These are phyloP conservation scores for Globisporangium viniferum DNA, from an alignment of 352 stramenopile genomes.

Conservation along the genomic window DNA sequence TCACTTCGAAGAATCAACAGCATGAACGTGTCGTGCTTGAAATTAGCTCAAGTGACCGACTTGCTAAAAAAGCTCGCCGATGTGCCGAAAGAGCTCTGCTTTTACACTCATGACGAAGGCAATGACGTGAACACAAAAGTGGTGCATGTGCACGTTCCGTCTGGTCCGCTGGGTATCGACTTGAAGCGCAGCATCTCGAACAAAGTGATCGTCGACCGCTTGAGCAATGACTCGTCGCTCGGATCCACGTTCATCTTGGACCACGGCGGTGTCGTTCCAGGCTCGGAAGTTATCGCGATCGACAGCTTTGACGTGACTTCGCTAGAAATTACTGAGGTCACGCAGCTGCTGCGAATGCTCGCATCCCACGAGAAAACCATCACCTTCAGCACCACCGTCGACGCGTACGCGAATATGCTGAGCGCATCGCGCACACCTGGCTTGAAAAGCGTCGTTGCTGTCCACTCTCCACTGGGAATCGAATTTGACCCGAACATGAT, in stretches of 20 bases:
- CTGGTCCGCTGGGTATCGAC: slow-evolving; percentile 52
- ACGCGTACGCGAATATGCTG: slow-evolving; percentile 34
- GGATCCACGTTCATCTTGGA: slow-evolving; percentile 39
- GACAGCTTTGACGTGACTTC: slow-evolving; percentile 43
- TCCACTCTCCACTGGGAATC: slow-evolving; percentile 26
- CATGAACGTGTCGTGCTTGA: slow-evolving; percentile 54
- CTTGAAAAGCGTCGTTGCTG: slow-evolving; percentile 20
- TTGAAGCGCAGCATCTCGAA: slow-evolving; percentile 40
- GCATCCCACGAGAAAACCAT: slow-evolving; percentile 47
- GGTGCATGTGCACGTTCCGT: slow-evolving; percentile 33
- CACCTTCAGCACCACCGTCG: slow-evolving; percentile 46
- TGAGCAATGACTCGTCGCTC: slow-evolving; percentile 31
- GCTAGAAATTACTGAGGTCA: slow-evolving; percentile 33
- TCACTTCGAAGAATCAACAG: slow-evolving; percentile 45
- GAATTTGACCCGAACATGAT: slow-evolving; percentile 25
- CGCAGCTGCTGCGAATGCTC: slow-evolving; percentile 36
- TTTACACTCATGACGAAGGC: slow-evolving; percentile 16
- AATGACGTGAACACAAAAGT: slow-evolving; percentile 24
- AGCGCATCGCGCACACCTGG: slow-evolving; percentile 13
- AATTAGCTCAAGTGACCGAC: slow-evolving; percentile 28
- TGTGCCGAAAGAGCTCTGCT: slow-evolving; percentile 35
- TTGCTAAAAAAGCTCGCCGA: slow-evolving; percentile 49
- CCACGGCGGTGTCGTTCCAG: slow-evolving; percentile 41
- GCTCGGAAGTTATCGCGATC: slow-evolving; percentile 48
- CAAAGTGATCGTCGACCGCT: slow-evolving; percentile 41